Percentiles rank a stretch among this genome's conserved stretches.
These are phyloP conservation scores for Polychytrium aggregatum DNA, from an alignment of 192 early-diverging fungal genomes.

Conservation along the genomic window DNA sequence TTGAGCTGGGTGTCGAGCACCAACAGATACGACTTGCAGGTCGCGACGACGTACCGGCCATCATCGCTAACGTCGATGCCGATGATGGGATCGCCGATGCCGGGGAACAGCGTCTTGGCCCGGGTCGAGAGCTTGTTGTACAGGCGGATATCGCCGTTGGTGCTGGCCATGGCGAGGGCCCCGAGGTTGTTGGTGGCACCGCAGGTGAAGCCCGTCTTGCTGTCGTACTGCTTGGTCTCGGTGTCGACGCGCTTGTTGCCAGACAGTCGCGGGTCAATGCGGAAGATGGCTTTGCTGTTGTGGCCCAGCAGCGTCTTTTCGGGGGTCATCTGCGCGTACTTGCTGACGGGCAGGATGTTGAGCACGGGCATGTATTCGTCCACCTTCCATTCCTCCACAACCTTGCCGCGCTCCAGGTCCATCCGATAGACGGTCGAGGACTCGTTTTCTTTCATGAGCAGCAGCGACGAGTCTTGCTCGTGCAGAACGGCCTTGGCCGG, in stretches of 20 bases:
- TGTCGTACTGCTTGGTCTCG: slow-evolving; percentile 59
- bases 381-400: slow-evolving; percentile 89
- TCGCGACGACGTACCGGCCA: slow-evolving; percentile 79
- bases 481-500: slow-evolving; percentile 76
- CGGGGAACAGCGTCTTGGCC: slow-evolving; percentile 82
- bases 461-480: slow-evolving; percentile 67
- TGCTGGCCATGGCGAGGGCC: slow-evolving; percentile 66
- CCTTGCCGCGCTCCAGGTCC: slow-evolving; percentile 84
- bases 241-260: slow-evolving; percentile 58
- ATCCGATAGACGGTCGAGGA: slow-evolving; percentile 69
- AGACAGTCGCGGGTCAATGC: slow-evolving; percentile 75
- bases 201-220: slow-evolving; percentile 58
- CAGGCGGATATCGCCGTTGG: slow-evolving; percentile 83
- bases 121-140: slow-evolving; percentile 64
- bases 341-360: slow-evolving; percentile 58
- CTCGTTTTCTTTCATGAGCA: slow-evolving; percentile 64
- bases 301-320: slow-evolving; percentile 71
- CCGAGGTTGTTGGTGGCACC: slow-evolving; percentile 69
- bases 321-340: slow-evolving; percentile 68
- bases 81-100: slow-evolving; percentile 74
- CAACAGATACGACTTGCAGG: slow-evolving; percentile 74
- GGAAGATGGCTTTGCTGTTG: slow-evolving; percentile 72
- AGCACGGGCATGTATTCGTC: slow-evolving; percentile 59
- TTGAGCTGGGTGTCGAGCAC: slow-evolving; percentile 63
- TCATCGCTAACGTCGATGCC: slow-evolving; percentile 82